Percentiles rank a stretch among this genome's conserved stretches.
Evolutionary conservation across 1,284 basidiomycete species (phyloP).

Genomic region (Jaminaea rosea): DNA sequence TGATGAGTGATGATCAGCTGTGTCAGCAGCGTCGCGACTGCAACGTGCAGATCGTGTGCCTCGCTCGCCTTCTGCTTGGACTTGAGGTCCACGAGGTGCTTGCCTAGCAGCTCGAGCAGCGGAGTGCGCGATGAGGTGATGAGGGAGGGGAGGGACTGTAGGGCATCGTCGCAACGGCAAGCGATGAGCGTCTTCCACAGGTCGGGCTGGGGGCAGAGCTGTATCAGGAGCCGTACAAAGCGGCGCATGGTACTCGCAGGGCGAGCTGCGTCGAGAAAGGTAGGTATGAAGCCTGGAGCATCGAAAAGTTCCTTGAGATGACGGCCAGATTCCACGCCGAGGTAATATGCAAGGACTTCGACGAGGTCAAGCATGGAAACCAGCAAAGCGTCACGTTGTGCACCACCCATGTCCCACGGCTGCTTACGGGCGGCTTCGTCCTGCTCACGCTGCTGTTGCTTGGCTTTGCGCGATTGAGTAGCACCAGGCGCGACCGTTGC

Average conservation of each 20-base stretch:
- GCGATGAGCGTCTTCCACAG: slow-evolving; percentile 4
- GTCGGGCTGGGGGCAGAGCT: neutral
- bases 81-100: slow-evolving; percentile 4
- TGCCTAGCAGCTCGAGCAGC: neutral
- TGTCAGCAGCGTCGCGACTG: slow-evolving; percentile 1
- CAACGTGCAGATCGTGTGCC: slow-evolving; percentile 2
- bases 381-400: neutral
- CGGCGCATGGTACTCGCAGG: neutral
- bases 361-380: neutral
- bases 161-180: neutral
- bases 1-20: slow-evolving; percentile 4
- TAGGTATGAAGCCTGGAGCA: slow-evolving; percentile 3
- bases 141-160: neutral
- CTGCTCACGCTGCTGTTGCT: too few species aligned
- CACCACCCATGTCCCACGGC: neutral
- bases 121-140: slow-evolving; percentile 1
- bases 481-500: too few species aligned
- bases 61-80: neutral
- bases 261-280: neutral
- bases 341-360: neutral
- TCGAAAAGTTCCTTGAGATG: neutral
- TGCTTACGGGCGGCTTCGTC: neutral
- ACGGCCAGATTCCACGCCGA: neutral
- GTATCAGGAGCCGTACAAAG: neutral
- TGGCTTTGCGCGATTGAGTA: neutral